These are phyloP conservation scores for Chaetomidium leptoderma DNA, from an alignment of 495 filamentous ascomycete species.

Conservation along the genomic window DNA sequence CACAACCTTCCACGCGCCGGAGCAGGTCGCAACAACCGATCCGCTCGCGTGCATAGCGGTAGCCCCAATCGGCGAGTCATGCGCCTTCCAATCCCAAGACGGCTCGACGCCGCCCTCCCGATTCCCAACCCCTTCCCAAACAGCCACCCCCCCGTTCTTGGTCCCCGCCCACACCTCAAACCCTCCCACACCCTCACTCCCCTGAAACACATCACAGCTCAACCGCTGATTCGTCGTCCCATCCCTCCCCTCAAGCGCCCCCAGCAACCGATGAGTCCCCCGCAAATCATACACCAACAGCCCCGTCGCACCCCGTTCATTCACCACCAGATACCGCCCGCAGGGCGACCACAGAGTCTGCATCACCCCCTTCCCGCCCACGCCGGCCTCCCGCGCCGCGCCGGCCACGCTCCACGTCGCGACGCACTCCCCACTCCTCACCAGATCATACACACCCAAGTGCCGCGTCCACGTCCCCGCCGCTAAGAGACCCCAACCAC, in stretches of 20 bases:
- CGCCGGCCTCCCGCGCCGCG: constrained; percentile 33
- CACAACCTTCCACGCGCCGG: constrained; percentile 51
- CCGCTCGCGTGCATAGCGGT: constrained; percentile 63
- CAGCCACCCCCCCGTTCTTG: constrained; percentile 67
- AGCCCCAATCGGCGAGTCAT: constrained; percentile 56
- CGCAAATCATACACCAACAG: constrained; percentile 82
- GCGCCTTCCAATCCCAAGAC: constrained; percentile 56
- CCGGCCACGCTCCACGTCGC: constrained; percentile 58
- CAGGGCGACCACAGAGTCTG: constrained; percentile 78
- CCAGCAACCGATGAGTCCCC: constrained; percentile 62
- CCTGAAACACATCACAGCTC: constrained; percentile 62
- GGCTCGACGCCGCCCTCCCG: constrained; percentile 51
- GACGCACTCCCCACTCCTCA: constrained; percentile 60
- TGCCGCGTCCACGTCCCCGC: constrained; percentile 78
- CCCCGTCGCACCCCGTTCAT: constrained; percentile 73
- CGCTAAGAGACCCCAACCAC: constrained; percentile 54
- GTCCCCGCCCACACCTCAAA: constrained; percentile 84
- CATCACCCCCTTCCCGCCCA: constrained; percentile 66
- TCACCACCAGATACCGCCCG: constrained; percentile 81
- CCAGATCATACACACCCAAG: constrained; percentile 70
- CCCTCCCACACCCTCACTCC: constrained; percentile 41
- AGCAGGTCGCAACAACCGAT: constrained; percentile 68
- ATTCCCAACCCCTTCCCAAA: constrained; percentile 64
- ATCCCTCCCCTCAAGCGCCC: constrained; percentile 64
- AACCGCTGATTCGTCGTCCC: constrained; percentile 75